These are phyloP conservation scores for Solanum pennellii DNA, from an alignment of 257 asterid species.

Conservation along the genomic window DNA sequence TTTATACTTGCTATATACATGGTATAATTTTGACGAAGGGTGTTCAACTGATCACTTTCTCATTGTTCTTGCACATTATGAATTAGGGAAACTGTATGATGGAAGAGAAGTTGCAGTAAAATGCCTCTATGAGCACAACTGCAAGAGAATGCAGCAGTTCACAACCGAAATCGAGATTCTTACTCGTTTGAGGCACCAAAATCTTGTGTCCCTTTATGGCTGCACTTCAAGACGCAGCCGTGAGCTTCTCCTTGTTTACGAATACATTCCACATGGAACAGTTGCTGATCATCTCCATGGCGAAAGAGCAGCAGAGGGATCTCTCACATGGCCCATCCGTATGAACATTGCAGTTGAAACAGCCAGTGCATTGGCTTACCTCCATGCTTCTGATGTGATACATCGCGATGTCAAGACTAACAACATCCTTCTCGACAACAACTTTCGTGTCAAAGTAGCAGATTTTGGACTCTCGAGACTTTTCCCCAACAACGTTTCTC, in stretches of 20 bases:
- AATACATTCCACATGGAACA: not conserved
- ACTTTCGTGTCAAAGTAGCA: slow-evolving; percentile 1
- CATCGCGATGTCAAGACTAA: slow-evolving; percentile 1
- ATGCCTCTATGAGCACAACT: slow-evolving; percentile 1
- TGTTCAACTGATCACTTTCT: not conserved
- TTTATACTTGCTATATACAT: not conserved
- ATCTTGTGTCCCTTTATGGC: slow-evolving; percentile 2
- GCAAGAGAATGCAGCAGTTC: slow-evolving; percentile 4
- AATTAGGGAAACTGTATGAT: not conserved
- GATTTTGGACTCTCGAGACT: not conserved
- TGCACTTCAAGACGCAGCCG: not conserved
- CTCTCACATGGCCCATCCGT: slow-evolving; percentile 1
- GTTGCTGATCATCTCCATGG: not conserved
- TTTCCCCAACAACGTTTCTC: not conserved
- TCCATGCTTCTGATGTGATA: slow-evolving; percentile 3
- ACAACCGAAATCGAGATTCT: not conserved
- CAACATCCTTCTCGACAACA: not conserved
- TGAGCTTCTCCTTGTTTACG: slow-evolving; percentile 5
- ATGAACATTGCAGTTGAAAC: slow-evolving; percentile 1
- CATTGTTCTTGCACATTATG: not conserved
- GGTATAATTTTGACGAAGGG: not conserved
- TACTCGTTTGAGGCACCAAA: not conserved
- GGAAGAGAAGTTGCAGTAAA: slow-evolving; percentile 5
- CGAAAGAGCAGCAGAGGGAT: not conserved
- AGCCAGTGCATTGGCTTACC: not conserved